A percentile compares a stretch with the other conserved stretches of the same genome.
These are phyloP conservation scores for Colletotrichum musicola DNA, from an alignment of 2,329 filamentous ascomycete genomes.

Conservation along the genomic window DNA sequence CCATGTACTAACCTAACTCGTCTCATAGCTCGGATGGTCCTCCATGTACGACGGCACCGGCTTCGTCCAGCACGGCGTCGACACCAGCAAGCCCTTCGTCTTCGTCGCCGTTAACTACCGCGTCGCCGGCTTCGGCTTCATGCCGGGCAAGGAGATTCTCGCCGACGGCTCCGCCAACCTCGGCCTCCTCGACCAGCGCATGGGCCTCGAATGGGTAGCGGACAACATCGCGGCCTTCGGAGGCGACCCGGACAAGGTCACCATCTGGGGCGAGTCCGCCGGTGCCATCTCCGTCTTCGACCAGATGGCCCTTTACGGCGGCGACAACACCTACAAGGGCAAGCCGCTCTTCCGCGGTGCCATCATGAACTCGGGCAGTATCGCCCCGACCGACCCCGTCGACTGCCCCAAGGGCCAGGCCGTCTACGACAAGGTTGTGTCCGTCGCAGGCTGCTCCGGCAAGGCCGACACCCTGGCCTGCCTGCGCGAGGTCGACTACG, in stretches of 20 bases:
- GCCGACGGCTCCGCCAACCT: constrained; percentile 69
- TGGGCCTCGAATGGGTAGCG: constrained; percentile 72
- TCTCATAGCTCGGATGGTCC: constrained; percentile 45
- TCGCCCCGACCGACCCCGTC: constrained; percentile 63
- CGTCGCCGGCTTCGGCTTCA: constrained; percentile 71
- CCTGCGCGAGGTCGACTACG: constrained; percentile 65
- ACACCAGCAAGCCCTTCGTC: constrained; percentile 67
- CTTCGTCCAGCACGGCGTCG: constrained; percentile 50
- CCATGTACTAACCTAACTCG: not conserved
- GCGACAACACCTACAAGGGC: constrained; percentile 73
- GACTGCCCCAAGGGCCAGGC: constrained; percentile 68
- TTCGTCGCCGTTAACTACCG: constrained; percentile 76
- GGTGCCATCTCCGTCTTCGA: constrained; percentile 72
- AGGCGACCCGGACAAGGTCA: constrained; percentile 73
- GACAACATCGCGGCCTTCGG: constrained; percentile 76
- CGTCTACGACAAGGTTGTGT: constrained; percentile 65
- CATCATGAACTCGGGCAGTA: constrained; percentile 73
- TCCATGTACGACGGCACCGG: constrained; percentile 52
- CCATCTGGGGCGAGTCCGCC: constrained; percentile 73
- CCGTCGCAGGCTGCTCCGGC: constrained; percentile 65
- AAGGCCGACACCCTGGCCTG: constrained; percentile 64
- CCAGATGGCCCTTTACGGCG: constrained; percentile 72
- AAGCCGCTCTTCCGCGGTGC: constrained; percentile 72
- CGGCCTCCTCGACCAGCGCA: constrained; percentile 71
- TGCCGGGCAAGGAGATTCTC: constrained; percentile 68